Conservation (phyloP, 805 yeast genomes). For the Candida saitoana region DNA sequence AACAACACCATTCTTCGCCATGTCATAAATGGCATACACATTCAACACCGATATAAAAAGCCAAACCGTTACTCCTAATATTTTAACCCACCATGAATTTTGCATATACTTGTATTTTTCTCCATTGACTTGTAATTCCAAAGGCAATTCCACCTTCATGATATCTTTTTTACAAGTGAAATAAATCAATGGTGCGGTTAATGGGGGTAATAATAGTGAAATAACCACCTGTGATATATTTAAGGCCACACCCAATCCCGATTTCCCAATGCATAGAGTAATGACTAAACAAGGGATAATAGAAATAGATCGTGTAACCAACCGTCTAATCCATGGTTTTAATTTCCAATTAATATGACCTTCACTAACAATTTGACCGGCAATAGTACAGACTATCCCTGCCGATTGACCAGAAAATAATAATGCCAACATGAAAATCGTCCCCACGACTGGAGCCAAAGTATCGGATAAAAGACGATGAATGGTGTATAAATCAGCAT, state of each 20-base stretch:
- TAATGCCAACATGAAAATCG: conserved; percentile 79
- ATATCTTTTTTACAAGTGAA: conserved; percentile 68
- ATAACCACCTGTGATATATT: conserved; percentile 85
- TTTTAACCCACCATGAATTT: conserved; percentile 57
- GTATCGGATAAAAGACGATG: conserved; percentile 56
- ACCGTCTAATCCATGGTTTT: conserved; percentile 74
- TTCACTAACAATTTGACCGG: conserved; percentile 89
- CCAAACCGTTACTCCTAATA: conserved; percentile 60
- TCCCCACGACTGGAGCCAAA: conserved; percentile 75
- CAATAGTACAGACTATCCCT: conserved; percentile 88
- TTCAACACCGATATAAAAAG: conserved; percentile 66
- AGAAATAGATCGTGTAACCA: conserved; percentile 73
- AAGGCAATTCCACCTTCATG: conserved; percentile 54
- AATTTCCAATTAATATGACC: conserved; percentile 83
- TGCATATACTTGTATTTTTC: conserved; percentile 47
- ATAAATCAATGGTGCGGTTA: conserved; percentile 80
- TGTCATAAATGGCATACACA: conserved; percentile 51
- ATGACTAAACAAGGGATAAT: conserved; percentile 77
- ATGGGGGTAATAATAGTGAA: conserved; percentile 76
- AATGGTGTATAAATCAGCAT: conserved; percentile 80
- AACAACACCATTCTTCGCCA: conserved; percentile 33
- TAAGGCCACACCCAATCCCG: conserved; percentile 67
- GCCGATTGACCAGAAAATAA: conserved; percentile 86
- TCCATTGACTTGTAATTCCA: conserved; percentile 11
- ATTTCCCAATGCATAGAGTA: conserved; percentile 65